Evolutionary conservation across 116 monocot genomes (phyloP), one percentile per base, ranked within the genome.

Genomic region (Papilionanthe hybrid): DNA sequence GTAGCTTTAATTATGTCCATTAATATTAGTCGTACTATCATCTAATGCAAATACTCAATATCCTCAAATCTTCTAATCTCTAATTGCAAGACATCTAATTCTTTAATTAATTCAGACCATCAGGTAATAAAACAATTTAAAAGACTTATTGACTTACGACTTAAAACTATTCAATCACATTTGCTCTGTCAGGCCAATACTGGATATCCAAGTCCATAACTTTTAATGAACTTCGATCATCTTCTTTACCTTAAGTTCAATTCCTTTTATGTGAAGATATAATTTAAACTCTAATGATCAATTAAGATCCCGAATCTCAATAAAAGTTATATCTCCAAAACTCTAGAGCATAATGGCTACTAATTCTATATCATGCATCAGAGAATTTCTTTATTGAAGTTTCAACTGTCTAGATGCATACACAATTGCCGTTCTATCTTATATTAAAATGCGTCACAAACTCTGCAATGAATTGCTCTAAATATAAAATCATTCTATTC

Each of bases 321-420:
- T 74, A 74, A 0, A 75, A 5, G 20, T 81, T 32, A 17, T 73
- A 7, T 19, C 81, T 18, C 81, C 74, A 81, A 28, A 55, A 9
- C 22, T 81, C 57, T 4, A 74, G 11, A 29, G 18, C 57, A 81
- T 56, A 0, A 58, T 6, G 7, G n/a, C n/a, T 4, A 37, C 57
- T 9, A 81, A n/a, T 32, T 81, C 41, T 23, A 81, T 11, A 37
- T 80, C 25, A 28, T 80, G 72, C 9, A 47, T 80, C 1, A 29
- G 80, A 12, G 72, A 27, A 53, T 80, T 78, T 8, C 7, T 60
- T 27, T 78, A 13, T 42, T 58, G 20, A 15, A 4, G 58, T 18
- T 57, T 78, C 8, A 81, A 41, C 11, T 75, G 10, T 57, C 81
- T 18, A 1, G 29, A 75, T 10, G 81, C 57, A 75, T 75, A 81